Conservation (phyloP, 331 rosid species). For the Rhamnella rubrinervis region DNA sequence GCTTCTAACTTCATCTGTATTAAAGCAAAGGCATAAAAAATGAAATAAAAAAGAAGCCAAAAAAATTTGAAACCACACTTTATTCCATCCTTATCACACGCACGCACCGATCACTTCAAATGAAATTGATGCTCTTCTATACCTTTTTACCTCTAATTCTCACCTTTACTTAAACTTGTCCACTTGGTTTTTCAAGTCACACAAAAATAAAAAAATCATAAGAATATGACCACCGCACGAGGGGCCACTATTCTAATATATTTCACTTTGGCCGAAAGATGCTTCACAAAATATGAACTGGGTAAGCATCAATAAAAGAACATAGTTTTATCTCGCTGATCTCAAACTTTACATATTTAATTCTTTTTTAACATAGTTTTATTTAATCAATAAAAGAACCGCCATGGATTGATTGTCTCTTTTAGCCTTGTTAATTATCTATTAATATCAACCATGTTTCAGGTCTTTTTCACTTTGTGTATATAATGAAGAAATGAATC, state of each 20-base stretch:
- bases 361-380: not conserved
- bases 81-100: constrained; percentile 65
- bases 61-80: constrained; percentile 37
- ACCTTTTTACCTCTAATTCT: constrained; percentile 34
- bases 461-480: constrained; percentile 10
- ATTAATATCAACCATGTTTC: not conserved
- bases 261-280: constrained; percentile 27
- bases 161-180: constrained; percentile 43
- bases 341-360: not conserved
- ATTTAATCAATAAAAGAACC: constrained; percentile 2
- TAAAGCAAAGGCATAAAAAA: constrained; percentile 31
- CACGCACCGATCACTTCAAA: constrained; percentile 45
- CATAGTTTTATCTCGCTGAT: too few species aligned
- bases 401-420: constrained; percentile 23
- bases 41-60: constrained; percentile 11
- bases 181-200: constrained; percentile 27
- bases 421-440: constrained; percentile 18
- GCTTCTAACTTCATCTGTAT: constrained; percentile 20
- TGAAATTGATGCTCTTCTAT: constrained; percentile 30
- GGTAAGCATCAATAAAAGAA: constrained; percentile 1
- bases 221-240: constrained; percentile 44
- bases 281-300: not conserved
- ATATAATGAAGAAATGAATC: constrained; percentile 35
- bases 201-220: constrained; percentile 8
- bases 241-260: constrained; percentile 42